Conservation (phyloP, 1,139 yeast genomes). For the Taphrina sp. region DNA sequence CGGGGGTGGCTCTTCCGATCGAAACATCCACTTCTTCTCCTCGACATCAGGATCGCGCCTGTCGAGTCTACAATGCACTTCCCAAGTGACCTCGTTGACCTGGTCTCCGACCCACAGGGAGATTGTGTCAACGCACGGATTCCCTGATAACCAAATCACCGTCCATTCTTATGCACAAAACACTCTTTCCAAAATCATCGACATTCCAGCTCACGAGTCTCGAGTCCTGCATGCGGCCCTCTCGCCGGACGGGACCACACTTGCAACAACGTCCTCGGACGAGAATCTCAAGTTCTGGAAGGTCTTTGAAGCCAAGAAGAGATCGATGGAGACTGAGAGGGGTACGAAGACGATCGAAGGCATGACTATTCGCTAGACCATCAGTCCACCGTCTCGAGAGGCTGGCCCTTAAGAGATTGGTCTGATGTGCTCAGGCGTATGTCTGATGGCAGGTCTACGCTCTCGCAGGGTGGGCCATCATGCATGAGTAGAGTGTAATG, state of each 20-base stretch:
- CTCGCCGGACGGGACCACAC: conserved; percentile 84
- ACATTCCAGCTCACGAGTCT: conserved; percentile 85
- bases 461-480: too few relatives aligned
- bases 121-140: conserved; percentile 91
- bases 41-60: conserved; percentile 84
- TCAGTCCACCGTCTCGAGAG: too few relatives aligned
- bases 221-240: conserved; percentile 79
- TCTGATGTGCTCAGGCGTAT: too few relatives aligned
- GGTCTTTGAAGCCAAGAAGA: conserved; percentile 60
- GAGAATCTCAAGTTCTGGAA: conserved; percentile 96
- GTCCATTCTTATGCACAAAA: conserved; percentile 71
- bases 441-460: too few relatives aligned
- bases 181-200: conserved; percentile 69
- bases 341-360: conserved; percentile 28
- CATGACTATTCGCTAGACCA: conserved; percentile 37
- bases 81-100: conserved; percentile 86
- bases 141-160: conserved; percentile 80
- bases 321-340: conserved; percentile 13
- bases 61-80: conserved; percentile 84
- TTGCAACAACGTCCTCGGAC: conserved; percentile 95
- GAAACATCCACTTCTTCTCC: conserved; percentile 92
- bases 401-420: too few relatives aligned
- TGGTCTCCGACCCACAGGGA: conserved; percentile 87
- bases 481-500: too few relatives aligned
- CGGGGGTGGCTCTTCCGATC: conserved; percentile 94